These are phyloP conservation scores for Zalaria sp. DNA, from an alignment of 2,329 filamentous ascomycete genomes.

Conservation along the genomic window DNA sequence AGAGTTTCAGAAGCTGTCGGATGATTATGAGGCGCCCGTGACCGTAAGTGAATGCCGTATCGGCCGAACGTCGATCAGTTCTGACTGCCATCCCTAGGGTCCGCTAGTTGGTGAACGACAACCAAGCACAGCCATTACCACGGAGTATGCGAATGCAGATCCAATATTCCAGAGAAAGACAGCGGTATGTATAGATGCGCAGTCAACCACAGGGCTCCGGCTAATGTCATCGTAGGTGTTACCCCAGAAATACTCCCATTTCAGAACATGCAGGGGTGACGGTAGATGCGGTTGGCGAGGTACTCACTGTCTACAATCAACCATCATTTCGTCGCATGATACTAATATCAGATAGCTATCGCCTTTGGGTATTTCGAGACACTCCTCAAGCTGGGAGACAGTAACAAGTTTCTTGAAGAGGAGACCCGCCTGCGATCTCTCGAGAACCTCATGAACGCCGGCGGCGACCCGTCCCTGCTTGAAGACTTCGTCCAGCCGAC, in stretches of 20 bases:
- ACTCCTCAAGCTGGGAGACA: conserved; percentile 54
- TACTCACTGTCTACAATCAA: conserved; percentile 31
- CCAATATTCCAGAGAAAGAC: conserved; percentile 77
- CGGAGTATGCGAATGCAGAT: conserved; percentile 82
- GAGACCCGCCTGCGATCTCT: conserved; percentile 56
- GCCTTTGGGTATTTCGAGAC: conserved; percentile 89
- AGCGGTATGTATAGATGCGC: conserved; percentile 42
- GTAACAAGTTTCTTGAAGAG: conserved; percentile 53
- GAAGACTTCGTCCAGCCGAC: conserved; percentile 77
- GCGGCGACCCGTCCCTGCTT: conserved; percentile 56
- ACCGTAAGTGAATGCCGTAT: conserved; percentile 29
- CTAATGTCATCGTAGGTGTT: conserved; percentile 43
- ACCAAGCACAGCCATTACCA: conserved; percentile 61
- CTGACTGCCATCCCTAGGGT: conserved; percentile 41
- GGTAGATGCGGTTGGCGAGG: conserved; percentile 97
- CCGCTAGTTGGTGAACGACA: conserved; percentile 68
- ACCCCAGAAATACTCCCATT: conserved; percentile 61
- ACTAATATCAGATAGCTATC: conserved; percentile 49
- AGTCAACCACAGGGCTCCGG: background rate
- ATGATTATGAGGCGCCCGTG: conserved; percentile 43
- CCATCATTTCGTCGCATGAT: conserved; percentile 1
- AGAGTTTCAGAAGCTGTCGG: conserved; percentile 47
- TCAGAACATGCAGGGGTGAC: conserved; percentile 50
- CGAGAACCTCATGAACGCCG: conserved; percentile 53
- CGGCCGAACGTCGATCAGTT: conserved; percentile 1